Base-by-base conservation (phyloP, 2,329 filamentous ascomycete species). In the Arthrocladium fulminans region DNA sequence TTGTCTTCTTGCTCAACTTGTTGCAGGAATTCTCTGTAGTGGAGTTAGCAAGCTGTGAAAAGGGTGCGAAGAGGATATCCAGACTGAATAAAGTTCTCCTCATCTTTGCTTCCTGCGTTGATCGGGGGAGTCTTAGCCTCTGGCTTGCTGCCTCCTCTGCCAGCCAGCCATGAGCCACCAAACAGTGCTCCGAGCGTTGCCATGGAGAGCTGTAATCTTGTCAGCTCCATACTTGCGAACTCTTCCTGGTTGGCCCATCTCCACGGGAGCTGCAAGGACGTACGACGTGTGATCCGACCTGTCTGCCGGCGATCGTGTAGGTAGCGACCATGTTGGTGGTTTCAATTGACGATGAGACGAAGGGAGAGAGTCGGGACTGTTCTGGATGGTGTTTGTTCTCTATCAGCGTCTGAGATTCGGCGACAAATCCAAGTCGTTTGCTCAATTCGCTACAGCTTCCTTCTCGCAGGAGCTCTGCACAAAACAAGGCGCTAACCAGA, bases 41-140 rank as follows among this genome's bases (percentile, higher is more conserved):
- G 13, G 9, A 9, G 39, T 45, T 35, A 47, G 50, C 19, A 35
- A 41, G 24, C 10, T n/a, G n/a, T 27, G 45, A 24, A 48, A 51
- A 15, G 29, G 25, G 4, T 19, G 3, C 40, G 8, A 27, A 25
- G 23, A 30, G 34, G 8, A 5, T n/a, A 24, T 17, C 23, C 44
- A 37, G 76, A 83, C 80, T 81, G 76, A 62, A 83, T 79, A 66
- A 83, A 83, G 61, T 74, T 74, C 70, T 82, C 80, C 70, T 83
- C 80, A 58, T 82, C 79, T 67, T 80, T 80, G 70, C 76, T 81
- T 60, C 71, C 70, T 46, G 80, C 79, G 62, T 80, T 78, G 67
- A 82, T 79, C 35, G 79, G 75, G 48, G 80, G 80, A 51, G 67
- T 67, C 53, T 69, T 63, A 56, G 65, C 59, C 54, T 69, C 66